These are phyloP conservation scores for Neurospora crassa DNA, from an alignment of 2,329 filamentous ascomycete genomes.

Conservation along the genomic window DNA sequence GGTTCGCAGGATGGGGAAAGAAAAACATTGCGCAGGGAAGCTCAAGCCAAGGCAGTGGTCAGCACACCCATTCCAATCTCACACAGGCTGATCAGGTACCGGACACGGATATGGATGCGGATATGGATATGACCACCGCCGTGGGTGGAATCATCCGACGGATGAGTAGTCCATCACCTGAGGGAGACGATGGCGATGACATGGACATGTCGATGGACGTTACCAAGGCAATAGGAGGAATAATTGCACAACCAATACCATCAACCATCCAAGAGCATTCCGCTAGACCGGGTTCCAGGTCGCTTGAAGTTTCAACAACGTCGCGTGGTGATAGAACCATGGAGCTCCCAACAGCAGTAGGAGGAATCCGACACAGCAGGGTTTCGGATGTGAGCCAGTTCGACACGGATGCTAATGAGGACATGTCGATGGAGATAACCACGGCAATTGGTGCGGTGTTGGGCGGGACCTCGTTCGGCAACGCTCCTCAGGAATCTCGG, in stretches of 20 bases:
- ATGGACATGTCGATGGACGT: conserved; percentile 99
- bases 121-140: conserved; percentile 50
- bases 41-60: conserved; percentile 3
- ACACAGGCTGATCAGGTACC: conserved; percentile 24
- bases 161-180: conserved; percentile 6
- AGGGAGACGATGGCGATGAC: conserved; percentile 34
- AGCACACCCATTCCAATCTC: conserved; percentile 1
- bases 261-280: conserved; percentile 17
- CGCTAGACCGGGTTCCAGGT: conserved; percentile 12
- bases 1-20: conserved; percentile 63
- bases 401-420: conserved; percentile 44
- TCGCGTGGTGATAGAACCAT: conserved; percentile 59
- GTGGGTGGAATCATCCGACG: conserved; percentile 32
- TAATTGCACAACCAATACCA: conserved; percentile 44
- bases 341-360: conserved; percentile 76
- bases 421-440: conserved; percentile 74
- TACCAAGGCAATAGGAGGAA: conserved; percentile 71
- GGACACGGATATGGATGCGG: conserved; percentile 47
- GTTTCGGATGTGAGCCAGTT: conserved; percentile 23
- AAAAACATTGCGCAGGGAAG: conserved; percentile 26
- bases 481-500: conserved; percentile 12
- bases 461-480: conserved; percentile 10
- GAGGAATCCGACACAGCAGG: conserved; percentile 47
- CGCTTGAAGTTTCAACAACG: conserved; percentile 24
- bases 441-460: conserved; percentile 52